Base-by-base conservation (phyloP, 768 basidiomycete species). In the Epithele typhae region DNA sequence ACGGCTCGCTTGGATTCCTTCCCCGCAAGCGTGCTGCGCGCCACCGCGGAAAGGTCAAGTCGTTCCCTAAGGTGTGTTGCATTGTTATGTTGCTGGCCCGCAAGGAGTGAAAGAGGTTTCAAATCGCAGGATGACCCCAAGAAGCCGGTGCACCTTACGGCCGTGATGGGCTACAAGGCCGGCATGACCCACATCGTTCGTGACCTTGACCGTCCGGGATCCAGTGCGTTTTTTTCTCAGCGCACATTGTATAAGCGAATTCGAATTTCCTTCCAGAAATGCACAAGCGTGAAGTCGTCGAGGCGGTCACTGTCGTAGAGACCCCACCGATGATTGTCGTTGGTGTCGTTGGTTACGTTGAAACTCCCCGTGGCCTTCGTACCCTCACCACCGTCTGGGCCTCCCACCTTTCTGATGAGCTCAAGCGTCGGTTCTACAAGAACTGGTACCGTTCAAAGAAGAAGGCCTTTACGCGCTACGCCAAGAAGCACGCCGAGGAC, bases 401-500 rank as follows among this genome's bases (percentile, higher is more conserved):
- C 38, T 88, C 90, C 59, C 96, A 99, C 70, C 81, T 99, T 35
- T 94, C 92, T 32, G 96, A 97, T 68, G 94, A 97, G 68, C 67
- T 98, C 68, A 99, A 95, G 75, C 91, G 96, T 64, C 84, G 96
- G 60, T 97, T 99, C 86, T 97, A 98, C 87, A 94, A 93, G 81
- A 96, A 95, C 82, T 97, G 95, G 94, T 98, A 98, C 79, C 86
- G 91, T 59, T 95, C 92, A 40, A 99, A 99, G 89, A 98, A 98
- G 83, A 99, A 99, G 85, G 96, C 96, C 33, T 99, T 98, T 83
- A 99, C 96, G 64, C 92, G 92, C 67, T 99, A 99, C 72, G 94
- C 96, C 68, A 96, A 96, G 84, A 98, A 95, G 77, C 87, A 95
- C 68, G 88, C 94, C 48, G 95, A 97, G 68, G 88, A 93, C 63